phyloP scores from a whole-genome alignment of 106 monocot genomes.

The Allium sativum region DNA sequence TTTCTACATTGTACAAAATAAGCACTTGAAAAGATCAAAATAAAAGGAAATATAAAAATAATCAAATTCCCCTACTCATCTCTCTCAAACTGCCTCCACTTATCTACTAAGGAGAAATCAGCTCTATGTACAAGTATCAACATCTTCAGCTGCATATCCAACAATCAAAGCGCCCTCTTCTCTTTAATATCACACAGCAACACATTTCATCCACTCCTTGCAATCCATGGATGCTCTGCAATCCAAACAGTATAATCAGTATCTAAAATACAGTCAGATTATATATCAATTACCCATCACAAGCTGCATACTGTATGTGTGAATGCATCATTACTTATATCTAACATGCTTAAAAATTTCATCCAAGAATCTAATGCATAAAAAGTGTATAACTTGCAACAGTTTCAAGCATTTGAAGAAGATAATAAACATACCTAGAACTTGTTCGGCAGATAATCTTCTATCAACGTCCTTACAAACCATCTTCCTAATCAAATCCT shows the following conservation, averaged over 20 bases:
- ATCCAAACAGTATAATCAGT: background rate
- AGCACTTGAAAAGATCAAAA: too few species aligned
- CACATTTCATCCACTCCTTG: slow-evolving; percentile 6
- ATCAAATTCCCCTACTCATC: too few species aligned
- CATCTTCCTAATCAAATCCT: slow-evolving; percentile 86
- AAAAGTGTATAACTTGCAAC: background rate
- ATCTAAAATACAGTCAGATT: background rate
- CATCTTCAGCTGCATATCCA: too few species aligned
- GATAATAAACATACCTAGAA: slow-evolving; percentile 54
- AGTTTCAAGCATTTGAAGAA: background rate
- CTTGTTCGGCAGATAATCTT: slow-evolving; percentile 84
- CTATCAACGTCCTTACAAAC: slow-evolving; percentile 53
- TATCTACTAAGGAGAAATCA: too few species aligned
- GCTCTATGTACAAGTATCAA: too few species aligned
- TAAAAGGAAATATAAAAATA: too few species aligned
- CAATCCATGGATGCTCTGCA: slow-evolving; percentile 22
- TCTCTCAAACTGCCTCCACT: too few species aligned
- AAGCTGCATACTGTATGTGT: background rate
- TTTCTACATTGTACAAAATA: too few species aligned
- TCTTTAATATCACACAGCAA: background rate
- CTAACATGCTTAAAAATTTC: background rate
- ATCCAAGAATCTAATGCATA: background rate
- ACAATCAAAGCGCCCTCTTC: background rate
- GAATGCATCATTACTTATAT: background rate
- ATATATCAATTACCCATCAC: background rate